Conservation (phyloP, 2,329 filamentous ascomycete genomes). For the Neodidymelliopsis sp. region DNA sequence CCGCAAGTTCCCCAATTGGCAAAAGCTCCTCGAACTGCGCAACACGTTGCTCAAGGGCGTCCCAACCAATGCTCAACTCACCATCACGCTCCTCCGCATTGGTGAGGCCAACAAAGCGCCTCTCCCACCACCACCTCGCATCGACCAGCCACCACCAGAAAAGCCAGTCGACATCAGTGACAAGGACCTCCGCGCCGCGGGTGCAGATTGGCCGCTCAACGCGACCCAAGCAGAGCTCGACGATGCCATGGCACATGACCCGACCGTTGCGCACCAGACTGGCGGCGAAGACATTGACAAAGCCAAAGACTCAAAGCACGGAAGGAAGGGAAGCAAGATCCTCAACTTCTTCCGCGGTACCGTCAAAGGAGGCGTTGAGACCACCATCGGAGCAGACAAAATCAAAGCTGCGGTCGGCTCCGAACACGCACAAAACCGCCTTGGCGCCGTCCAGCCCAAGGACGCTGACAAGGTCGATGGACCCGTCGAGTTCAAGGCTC, state of each 20-base stretch:
- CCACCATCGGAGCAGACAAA: constrained; percentile 74
- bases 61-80: constrained; percentile 85
- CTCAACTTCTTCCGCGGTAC: constrained; percentile 73
- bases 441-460: constrained; percentile 69
- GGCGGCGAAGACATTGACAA: constrained; percentile 62
- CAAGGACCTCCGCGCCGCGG: constrained; percentile 59
- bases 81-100: constrained; percentile 79
- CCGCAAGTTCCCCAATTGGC: constrained; percentile 72
- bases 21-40: constrained; percentile 74
- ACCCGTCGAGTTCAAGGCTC: constrained; percentile 77
- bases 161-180: constrained; percentile 59
- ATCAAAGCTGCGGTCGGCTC: constrained; percentile 71
- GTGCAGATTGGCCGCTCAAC: constrained; percentile 64
- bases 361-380: constrained; percentile 75
- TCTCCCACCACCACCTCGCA: constrained; percentile 66
- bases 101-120: constrained; percentile 84
- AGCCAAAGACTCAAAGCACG: constrained; percentile 55
- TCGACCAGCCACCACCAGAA: constrained; percentile 56
- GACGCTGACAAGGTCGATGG: constrained; percentile 62
- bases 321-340: constrained; percentile 60
- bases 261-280: constrained; percentile 55
- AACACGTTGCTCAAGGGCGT: constrained; percentile 82
- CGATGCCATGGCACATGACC: constrained; percentile 62
- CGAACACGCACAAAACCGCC: constrained; percentile 70
- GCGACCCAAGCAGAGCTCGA: constrained; percentile 72